Evolutionary conservation across 495 filamentous ascomycete species (phyloP).

Genomic region (Astrothelium macrocarpum): DNA sequence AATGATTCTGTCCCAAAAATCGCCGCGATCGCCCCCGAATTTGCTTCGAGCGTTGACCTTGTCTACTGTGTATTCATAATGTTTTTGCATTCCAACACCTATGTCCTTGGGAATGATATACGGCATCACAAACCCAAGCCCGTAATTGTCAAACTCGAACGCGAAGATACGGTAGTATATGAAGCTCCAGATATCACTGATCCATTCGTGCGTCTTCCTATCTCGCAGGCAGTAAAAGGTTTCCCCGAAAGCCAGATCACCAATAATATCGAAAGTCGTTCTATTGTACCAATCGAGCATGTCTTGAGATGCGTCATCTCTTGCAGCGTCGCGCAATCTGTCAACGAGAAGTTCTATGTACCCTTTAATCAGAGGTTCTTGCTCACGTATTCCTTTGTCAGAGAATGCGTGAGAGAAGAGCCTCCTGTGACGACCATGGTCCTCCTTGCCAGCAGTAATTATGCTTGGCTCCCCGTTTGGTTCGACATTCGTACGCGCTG

Average conservation of each 20-base stretch:
- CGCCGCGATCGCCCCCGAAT: not conserved
- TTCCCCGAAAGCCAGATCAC: slow-evolving; percentile 13
- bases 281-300: slow-evolving; percentile 16
- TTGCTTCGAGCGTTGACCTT: slow-evolving; percentile 11
- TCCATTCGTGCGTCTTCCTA: slow-evolving; percentile 9
- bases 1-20: slow-evolving; percentile 18
- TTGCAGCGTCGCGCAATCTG: not conserved
- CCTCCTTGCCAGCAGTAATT: slow-evolving; percentile 15
- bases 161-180: not conserved
- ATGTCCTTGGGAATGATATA: slow-evolving; percentile 10
- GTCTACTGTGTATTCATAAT: slow-evolving; percentile 5
- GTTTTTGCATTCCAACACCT: slow-evolving; percentile 2
- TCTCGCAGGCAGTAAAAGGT: slow-evolving; percentile 12
- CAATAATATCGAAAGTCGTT: slow-evolving; percentile 15
- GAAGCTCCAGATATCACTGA: not conserved
- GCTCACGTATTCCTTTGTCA: slow-evolving; percentile 22
- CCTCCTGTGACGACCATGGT: slow-evolving; percentile 18
- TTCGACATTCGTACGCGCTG: not conserved
- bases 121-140: slow-evolving; percentile 1
- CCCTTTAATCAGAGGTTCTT: slow-evolving; percentile 16
- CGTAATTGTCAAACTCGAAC: not conserved
- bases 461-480: slow-evolving; percentile 8
- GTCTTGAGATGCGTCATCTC: slow-evolving; percentile 9
- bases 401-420: slow-evolving; percentile 24
- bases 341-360: slow-evolving; percentile 17